These are phyloP conservation scores for Cutaneotrichosporon cavernicola DNA, from an alignment of 1,284 basidiomycete species.

Conservation along the genomic window DNA sequence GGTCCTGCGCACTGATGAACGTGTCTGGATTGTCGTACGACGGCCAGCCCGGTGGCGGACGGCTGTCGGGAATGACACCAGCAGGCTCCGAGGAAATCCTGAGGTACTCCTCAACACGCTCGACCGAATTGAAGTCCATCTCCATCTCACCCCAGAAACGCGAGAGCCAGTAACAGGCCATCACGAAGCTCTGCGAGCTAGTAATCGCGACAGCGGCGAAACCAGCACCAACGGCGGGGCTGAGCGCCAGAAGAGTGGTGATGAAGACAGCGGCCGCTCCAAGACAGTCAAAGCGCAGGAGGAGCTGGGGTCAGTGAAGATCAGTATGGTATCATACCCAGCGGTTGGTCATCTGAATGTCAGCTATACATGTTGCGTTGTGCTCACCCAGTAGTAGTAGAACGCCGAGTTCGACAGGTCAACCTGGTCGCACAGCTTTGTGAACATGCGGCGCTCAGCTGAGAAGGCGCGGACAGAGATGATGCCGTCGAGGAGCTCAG, in stretches of 20 bases:
- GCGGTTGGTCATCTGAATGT: constrained; percentile 11
- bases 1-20: constrained; percentile 65
- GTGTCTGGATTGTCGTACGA: constrained; percentile 52
- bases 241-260: constrained; percentile 72
- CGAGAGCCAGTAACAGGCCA: constrained; percentile 52
- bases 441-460: constrained; percentile 74
- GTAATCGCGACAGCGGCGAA: constrained; percentile 82
- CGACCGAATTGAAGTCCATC: constrained; percentile 70
- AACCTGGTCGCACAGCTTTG: constrained; percentile 66
- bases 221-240: constrained; percentile 67
- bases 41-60: constrained; percentile 82
- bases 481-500: constrained; percentile 72
- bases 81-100: constrained; percentile 82
- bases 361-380: background rate
- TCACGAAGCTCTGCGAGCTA: constrained; percentile 52
- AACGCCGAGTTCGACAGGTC: constrained; percentile 60
- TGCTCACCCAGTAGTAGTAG: constrained; percentile 51
- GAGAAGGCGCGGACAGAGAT: constrained; percentile 86
- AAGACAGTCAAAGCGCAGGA: constrained; percentile 70
- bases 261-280: constrained; percentile 72
- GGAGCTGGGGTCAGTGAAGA: constrained; percentile 23
- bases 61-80: constrained; percentile 63
- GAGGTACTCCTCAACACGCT: constrained; percentile 84
- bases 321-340: constrained; percentile 25
- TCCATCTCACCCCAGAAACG: constrained; percentile 53